Evolutionary conservation across 2,329 filamentous ascomycete species (phyloP).

Genomic region (Ophiostoma sp.): DNA sequence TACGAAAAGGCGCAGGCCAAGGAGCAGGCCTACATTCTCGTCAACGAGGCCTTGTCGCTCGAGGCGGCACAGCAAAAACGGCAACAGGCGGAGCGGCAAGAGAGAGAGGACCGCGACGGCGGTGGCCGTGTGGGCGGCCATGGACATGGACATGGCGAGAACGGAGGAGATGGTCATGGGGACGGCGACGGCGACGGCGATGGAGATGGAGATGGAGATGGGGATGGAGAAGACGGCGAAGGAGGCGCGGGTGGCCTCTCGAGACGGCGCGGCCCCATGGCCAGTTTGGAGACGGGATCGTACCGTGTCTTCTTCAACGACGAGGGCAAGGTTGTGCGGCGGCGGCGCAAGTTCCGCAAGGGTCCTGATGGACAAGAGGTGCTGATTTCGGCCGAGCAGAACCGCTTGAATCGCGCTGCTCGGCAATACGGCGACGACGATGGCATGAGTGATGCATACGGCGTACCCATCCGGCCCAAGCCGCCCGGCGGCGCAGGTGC

Average conservation of each 20-base stretch:
- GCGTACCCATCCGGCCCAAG: constrained; percentile 13
- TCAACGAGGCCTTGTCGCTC: constrained; percentile 67
- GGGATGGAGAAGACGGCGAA: constrained; percentile 30
- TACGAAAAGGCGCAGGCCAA: constrained; percentile 70
- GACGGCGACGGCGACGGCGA: constrained; percentile 19
- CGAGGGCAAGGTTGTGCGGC: constrained; percentile 25
- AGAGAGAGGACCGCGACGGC: constrained; percentile 3
- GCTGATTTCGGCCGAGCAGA: constrained; percentile 28
- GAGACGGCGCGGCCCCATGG: constrained; percentile 26
- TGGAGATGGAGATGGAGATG: neutral
- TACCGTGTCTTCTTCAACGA: constrained; percentile 27
- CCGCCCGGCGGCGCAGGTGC: neutral
- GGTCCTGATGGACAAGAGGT: constrained; percentile 14
- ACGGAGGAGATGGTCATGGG: constrained; percentile 15
- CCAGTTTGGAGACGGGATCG: constrained; percentile 25
- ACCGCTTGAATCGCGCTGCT: constrained; percentile 23
- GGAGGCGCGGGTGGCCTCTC: constrained; percentile 7
- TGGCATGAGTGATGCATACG: neutral
- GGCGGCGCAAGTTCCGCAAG: constrained; percentile 26
- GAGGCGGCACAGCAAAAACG: constrained; percentile 43
- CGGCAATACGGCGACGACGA: constrained; percentile 16
- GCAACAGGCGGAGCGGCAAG: constrained; percentile 21
- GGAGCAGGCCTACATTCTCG: constrained; percentile 70
- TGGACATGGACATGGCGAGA: neutral
- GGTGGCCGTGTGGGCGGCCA: neutral